Conservation (phyloP, 2,329 filamentous ascomycete genomes). For the Apiospora aurea region DNA sequence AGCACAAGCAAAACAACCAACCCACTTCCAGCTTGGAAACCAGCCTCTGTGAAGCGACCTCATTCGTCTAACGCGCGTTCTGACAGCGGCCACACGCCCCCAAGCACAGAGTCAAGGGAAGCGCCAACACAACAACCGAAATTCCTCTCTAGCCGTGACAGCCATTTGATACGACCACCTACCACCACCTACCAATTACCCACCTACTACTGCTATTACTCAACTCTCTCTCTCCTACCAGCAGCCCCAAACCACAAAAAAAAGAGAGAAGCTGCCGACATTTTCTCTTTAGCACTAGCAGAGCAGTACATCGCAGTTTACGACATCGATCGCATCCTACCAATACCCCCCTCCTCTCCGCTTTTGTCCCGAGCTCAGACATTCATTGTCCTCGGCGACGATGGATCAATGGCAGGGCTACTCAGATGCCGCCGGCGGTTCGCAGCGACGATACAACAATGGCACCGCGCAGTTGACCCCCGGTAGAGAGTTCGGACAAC, state of each 20-base stretch:
- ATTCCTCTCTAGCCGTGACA: constrained; percentile 17
- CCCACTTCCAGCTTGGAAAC: not conserved
- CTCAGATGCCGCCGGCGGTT: constrained; percentile 67
- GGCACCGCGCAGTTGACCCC: constrained; percentile 42
- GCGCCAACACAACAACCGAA: constrained; percentile 26
- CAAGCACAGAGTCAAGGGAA: constrained; percentile 18
- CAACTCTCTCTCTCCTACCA: constrained; percentile 12
- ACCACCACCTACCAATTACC: constrained; percentile 20
- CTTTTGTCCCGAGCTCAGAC: constrained; percentile 30
- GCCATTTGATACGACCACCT: constrained; percentile 11
- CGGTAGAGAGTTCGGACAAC: constrained; percentile 42
- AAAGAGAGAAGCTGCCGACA: constrained; percentile 17
- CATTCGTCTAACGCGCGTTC: constrained; percentile 29
- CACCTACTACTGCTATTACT: constrained; percentile 10
- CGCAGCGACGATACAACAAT: constrained; percentile 63
- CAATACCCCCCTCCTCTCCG: constrained; percentile 23
- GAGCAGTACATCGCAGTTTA: constrained; percentile 26
- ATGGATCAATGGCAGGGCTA: constrained; percentile 76
- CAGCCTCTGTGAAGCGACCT: constrained; percentile 22
- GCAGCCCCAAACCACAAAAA: not conserved
- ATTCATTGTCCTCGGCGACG: constrained; percentile 36
- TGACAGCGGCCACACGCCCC: constrained; percentile 22
- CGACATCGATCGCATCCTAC: constrained; percentile 23
- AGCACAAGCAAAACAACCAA: constrained; percentile 20
- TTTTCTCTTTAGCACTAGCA: constrained; percentile 17